Evolutionary conservation across 495 filamentous ascomycete species (phyloP), one percentile per base, ranked within the genome.

Genomic region (Aspergillus kassunensis): DNA sequence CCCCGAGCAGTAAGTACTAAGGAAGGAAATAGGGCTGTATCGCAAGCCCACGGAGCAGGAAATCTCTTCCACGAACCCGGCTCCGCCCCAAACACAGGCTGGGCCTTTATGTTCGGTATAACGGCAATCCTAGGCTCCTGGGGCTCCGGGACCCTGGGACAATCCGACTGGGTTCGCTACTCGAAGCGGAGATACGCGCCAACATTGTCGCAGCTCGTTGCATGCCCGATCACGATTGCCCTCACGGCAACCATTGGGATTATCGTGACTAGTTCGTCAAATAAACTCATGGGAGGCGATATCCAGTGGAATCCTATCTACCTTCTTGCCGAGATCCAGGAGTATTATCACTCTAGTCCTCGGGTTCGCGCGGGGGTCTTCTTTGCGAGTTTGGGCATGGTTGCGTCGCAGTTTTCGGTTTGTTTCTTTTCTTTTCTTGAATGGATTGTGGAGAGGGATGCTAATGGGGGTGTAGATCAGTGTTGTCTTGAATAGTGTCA

Each of bases 221-320:
- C 47, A 0, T 50, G 33, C 6, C 47, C 47, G 1, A 3, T 50
- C 0, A 50, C 47, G 0, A 50, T 50, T 13, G 35, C 35, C 4
- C 16, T 39, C 0, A 50, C 47, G 13, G 47, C 47, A 15, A 30
- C 47, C 12, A 50, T 50, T 13, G 47, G 47, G 7, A 50, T 50
- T 12, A 21, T 50, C 6, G 47, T 50, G 4, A 50, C 47, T 6
- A 50, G 47, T 12, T 34, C 47, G 2, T n/a, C 21, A 7, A 24
- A 50, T 41, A 29, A 50, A 6, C 4, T 50, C 6, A 36, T 50
- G 24, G 47, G 47, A 3, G 47, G 47, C 0, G 47, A 50, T 1
- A 39, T 50, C 6, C 47, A 50, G 23, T 50, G 47, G 47, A 50
- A 50, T 30, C 47, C 47, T 2, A 50, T 50, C 12, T 50, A 50